phyloP scores from a whole-genome alignment of 495 filamentous ascomycete genomes.

The Aspergillus conjunctus region DNA sequence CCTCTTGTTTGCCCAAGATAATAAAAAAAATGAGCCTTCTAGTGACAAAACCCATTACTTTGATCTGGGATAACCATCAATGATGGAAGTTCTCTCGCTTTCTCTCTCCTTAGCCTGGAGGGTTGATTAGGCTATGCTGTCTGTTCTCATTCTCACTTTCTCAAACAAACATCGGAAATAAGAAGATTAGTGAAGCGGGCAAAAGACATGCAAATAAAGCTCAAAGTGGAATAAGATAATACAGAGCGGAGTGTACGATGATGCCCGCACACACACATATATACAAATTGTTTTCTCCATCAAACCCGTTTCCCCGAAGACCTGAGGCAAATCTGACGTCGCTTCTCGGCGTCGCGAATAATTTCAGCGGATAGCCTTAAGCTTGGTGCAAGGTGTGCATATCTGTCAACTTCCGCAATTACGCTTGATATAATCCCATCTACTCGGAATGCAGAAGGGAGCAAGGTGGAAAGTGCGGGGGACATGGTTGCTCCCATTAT shows the following conservation, averaged over 20 bases:
- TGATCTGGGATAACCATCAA: no score
- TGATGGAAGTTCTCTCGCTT: no score
- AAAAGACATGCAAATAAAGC: no score
- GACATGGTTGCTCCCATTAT: conserved; percentile 86
- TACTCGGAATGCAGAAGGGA: conserved; percentile 63
- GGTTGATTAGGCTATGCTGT: no score
- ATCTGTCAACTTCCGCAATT: conserved; percentile 69
- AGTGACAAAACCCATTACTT: no score
- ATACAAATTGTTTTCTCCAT: background rate
- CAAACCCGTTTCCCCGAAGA: conserved; percentile 20
- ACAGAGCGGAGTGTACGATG: background rate
- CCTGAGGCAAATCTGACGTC: conserved; percentile 51
- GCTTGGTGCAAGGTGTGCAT: conserved; percentile 74
- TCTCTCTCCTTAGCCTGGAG: no score
- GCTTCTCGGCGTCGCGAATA: conserved; percentile 73
- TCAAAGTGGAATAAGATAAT: background rate
- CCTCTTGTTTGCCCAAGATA: no score
- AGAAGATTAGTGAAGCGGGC: no score
- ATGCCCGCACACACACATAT: background rate
- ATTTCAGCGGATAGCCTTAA: conserved; percentile 73
- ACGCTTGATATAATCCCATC: conserved; percentile 76
- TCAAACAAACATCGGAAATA: no score
- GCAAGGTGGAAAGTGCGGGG: conserved; percentile 65
- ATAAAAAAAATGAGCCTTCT: no score
- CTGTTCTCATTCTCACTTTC: no score